Evolutionary conservation across 371 early-diverging fungal species (phyloP).

Genomic region (Parasitella parasitica): DNA sequence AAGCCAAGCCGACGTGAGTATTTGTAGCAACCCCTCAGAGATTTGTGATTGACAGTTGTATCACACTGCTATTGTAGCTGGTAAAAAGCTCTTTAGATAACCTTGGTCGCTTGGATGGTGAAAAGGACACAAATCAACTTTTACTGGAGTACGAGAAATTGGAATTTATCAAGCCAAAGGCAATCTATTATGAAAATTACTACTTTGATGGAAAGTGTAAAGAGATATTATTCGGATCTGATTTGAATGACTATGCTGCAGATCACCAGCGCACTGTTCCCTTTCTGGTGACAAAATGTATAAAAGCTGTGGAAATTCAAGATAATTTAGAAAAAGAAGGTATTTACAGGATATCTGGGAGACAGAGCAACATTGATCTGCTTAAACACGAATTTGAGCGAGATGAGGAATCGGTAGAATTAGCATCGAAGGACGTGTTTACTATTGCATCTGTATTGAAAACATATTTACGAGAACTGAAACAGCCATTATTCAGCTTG

Average conservation of each 20-base stretch:
- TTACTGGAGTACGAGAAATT: slow-evolving; percentile 42
- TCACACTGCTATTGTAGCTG: slow-evolving; percentile 3
- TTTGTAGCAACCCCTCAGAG: no score
- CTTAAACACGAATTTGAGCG: slow-evolving; percentile 55
- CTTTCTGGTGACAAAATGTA: slow-evolving; percentile 45
- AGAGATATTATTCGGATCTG: slow-evolving; percentile 58
- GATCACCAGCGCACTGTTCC: slow-evolving; percentile 49
- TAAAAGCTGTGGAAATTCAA: slow-evolving; percentile 48
- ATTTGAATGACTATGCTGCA: slow-evolving; percentile 34
- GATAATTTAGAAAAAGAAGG: slow-evolving; percentile 61
- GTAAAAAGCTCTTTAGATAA: slow-evolving; percentile 16
- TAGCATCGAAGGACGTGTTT: slow-evolving; percentile 51
- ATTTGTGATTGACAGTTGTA: no score
- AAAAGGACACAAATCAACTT: slow-evolving; percentile 32
- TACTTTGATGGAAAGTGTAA: slow-evolving; percentile 40
- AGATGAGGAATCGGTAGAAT: slow-evolving; percentile 49
- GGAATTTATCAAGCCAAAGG: slow-evolving; percentile 40
- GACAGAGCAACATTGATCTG: slow-evolving; percentile 48
- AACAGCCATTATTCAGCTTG: slow-evolving; percentile 61
- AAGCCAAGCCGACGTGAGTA: slow-evolving; percentile 30
- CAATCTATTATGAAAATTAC: slow-evolving; percentile 52
- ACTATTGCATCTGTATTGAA: slow-evolving; percentile 65
- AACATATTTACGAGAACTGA: slow-evolving; percentile 62
- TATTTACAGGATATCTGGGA: slow-evolving; percentile 60
- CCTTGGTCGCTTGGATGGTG: slow-evolving; percentile 31